These are phyloP conservation scores for Lichtheimia corymbifera DNA, from an alignment of 371 early-diverging fungal species.

Conservation along the genomic window DNA sequence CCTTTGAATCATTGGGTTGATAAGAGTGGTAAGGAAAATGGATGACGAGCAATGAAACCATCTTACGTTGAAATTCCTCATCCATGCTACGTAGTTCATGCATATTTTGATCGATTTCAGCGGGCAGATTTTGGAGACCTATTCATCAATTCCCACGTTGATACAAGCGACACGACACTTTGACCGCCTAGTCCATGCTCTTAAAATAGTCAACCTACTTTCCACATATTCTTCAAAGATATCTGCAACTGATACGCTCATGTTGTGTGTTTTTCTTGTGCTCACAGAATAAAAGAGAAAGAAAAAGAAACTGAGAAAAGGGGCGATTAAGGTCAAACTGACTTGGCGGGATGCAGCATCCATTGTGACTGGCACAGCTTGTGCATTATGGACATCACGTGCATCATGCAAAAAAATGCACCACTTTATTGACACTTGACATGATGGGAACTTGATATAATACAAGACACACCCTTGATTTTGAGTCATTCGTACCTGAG, in stretches of 20 bases:
- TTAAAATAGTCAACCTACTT: conserved; percentile 27
- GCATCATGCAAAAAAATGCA: too few species aligned
- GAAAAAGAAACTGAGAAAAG: neutral
- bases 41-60: neutral
- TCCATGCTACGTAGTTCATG: conserved; percentile 56
- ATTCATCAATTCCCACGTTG: neutral
- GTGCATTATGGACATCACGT: too few species aligned
- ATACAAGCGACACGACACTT: neutral
- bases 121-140: conserved; percentile 53
- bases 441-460: too few species aligned
- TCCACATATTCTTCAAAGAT: conserved; percentile 57
- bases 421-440: too few species aligned
- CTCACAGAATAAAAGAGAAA: neutral
- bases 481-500: too few species aligned
- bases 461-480: too few species aligned
- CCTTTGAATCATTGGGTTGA: neutral
- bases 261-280: conserved; percentile 9
- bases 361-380: too few species aligned
- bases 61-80: conserved; percentile 53
- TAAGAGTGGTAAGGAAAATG: neutral
- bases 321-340: too few species aligned
- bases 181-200: neutral
- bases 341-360: too few species aligned
- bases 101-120: conserved; percentile 57
- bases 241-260: conserved; percentile 50